phyloP scores from a whole-genome alignment of 1,284 basidiomycete species.

The Irpex lacteus region DNA sequence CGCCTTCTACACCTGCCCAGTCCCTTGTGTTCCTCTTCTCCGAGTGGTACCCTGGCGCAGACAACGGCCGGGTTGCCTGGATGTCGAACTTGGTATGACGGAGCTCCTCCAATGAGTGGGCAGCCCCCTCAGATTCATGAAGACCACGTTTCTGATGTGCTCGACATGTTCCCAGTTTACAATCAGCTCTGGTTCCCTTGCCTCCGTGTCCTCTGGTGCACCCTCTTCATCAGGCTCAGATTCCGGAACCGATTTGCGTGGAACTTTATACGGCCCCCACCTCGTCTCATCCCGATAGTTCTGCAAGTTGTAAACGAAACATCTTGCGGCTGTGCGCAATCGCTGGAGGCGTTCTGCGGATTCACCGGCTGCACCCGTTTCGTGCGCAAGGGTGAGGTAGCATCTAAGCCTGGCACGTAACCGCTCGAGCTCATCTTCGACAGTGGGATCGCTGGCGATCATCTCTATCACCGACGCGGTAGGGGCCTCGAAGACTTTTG shows the following conservation, averaged over 20 bases:
- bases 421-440: constrained; percentile 14
- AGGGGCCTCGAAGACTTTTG: constrained; percentile 27
- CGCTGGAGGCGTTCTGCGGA: constrained; percentile 26
- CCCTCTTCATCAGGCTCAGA: not conserved
- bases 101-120: constrained; percentile 31
- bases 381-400: constrained; percentile 41
- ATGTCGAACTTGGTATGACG: constrained; percentile 44
- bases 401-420: constrained; percentile 33
- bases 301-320: constrained; percentile 61
- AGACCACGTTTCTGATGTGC: constrained; percentile 55
- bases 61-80: constrained; percentile 48
- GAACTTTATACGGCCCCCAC: constrained; percentile 54
- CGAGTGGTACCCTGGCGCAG: constrained; percentile 38
- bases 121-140: constrained; percentile 54
- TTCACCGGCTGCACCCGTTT: constrained; percentile 25
- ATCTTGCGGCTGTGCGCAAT: constrained; percentile 46
- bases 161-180: constrained; percentile 64
- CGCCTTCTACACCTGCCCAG: constrained; percentile 71
- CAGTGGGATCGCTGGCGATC: not conserved
- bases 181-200: constrained; percentile 16
- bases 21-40: constrained; percentile 36
- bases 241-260: constrained; percentile 14
- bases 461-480: not conserved
- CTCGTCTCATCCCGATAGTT: constrained; percentile 46
- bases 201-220: not conserved